These are phyloP conservation scores for Trichoderma semiorbis DNA, from an alignment of 2,329 filamentous ascomycete genomes.

Conservation along the genomic window DNA sequence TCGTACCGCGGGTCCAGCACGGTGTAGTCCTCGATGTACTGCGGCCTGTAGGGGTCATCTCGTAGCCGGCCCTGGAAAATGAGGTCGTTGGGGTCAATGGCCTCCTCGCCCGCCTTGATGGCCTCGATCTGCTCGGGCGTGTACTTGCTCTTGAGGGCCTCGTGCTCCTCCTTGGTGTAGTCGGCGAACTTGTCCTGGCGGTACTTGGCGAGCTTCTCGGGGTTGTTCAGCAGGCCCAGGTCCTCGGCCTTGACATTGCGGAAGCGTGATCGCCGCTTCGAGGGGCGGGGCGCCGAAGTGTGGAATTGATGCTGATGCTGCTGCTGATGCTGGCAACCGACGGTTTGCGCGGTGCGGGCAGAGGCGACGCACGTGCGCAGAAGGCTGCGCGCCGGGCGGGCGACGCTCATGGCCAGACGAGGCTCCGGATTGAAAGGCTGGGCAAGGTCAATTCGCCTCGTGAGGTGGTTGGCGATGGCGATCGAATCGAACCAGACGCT, in stretches of 20 bases:
- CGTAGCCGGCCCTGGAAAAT: constrained; percentile 68
- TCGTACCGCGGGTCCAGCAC: constrained; percentile 75
- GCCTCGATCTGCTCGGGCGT: constrained; percentile 77
- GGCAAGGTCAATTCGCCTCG: constrained; percentile 5
- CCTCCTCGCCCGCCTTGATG: constrained; percentile 74
- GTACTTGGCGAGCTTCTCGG: constrained; percentile 43
- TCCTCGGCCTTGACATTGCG: constrained; percentile 51
- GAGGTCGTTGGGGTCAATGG: constrained; percentile 72
- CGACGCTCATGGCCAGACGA: constrained; percentile 49
- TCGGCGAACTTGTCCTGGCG: constrained; percentile 51
- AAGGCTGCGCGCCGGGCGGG: constrained; percentile 53
- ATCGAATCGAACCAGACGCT: constrained; percentile 10
- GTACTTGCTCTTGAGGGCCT: constrained; percentile 63
- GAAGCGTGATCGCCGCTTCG: constrained; percentile 49
- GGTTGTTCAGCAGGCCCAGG: constrained; percentile 45
- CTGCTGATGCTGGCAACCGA: constrained; percentile 17
- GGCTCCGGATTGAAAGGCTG: not conserved
- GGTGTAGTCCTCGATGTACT: constrained; percentile 81
- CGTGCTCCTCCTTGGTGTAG: constrained; percentile 66
- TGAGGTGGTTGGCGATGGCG: not conserved
- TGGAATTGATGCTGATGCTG: constrained; percentile 42
- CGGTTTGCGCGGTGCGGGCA: constrained; percentile 25
- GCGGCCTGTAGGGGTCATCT: constrained; percentile 66
- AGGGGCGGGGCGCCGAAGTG: constrained; percentile 43
- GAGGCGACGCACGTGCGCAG: constrained; percentile 48